These are phyloP conservation scores for Pseudogymnoascus sp. DNA, from an alignment of 2,329 filamentous ascomycete genomes.

Conservation along the genomic window DNA sequence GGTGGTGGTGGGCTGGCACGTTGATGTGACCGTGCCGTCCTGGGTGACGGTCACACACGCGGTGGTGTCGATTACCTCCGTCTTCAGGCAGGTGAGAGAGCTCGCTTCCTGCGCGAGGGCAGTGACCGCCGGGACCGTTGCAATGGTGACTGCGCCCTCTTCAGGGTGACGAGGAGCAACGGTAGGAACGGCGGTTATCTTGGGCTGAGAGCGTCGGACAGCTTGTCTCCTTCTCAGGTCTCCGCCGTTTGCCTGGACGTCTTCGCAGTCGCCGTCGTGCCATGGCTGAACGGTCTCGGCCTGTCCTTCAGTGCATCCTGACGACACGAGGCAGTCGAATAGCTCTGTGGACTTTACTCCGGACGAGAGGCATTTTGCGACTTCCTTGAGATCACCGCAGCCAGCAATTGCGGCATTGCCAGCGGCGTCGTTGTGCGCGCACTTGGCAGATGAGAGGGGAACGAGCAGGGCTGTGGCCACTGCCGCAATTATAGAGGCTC, in stretches of 20 bases:
- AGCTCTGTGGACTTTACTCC: background rate
- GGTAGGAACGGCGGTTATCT: background rate
- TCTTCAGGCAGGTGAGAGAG: background rate
- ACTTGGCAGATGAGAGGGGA: background rate
- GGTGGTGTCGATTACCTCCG: background rate
- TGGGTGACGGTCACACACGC: background rate
- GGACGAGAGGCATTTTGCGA: background rate
- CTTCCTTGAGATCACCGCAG: background rate
- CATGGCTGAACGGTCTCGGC: background rate
- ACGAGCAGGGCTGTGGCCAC: slow-evolving; percentile 4
- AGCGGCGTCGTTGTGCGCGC: background rate
- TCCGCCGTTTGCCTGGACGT: background rate
- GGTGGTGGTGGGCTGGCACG: background rate
- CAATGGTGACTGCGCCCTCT: background rate
- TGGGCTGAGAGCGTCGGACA: background rate
- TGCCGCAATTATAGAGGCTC: background rate
- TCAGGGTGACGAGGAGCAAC: background rate
- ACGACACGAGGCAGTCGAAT: background rate
- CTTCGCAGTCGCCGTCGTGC: background rate
- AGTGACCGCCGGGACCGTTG: background rate
- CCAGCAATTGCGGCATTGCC: background rate
- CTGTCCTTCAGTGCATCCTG: background rate
- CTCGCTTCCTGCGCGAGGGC: background rate
- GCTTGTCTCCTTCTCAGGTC: background rate
- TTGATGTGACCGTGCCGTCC: background rate